Base-by-base conservation (phyloP, 768 basidiomycete species). In the Tephrocybe sp. region DNA sequence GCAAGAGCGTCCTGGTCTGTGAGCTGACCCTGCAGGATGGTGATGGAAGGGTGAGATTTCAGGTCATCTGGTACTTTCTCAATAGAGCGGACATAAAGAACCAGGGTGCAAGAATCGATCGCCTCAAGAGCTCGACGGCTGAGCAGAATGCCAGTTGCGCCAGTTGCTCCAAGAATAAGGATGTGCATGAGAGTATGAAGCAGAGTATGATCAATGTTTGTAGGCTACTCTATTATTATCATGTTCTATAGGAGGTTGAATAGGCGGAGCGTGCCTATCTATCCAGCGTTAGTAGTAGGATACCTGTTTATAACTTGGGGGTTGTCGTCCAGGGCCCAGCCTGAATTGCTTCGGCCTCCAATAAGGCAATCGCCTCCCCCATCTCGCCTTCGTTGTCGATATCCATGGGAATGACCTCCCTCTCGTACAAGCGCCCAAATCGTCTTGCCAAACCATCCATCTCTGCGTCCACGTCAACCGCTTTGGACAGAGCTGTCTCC, bases 111-210 rank as follows among this genome's bases (percentile, higher is more conserved):
- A 5, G 66, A 62, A 6, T 70, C 62, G 38, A 68, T 67, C 17
- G 67, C 66, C 14, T 68, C 60, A 14, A 89, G 75, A 5, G 74
- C 68, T 59, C 84, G 76, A 45, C 80, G 75, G 50, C 83, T 72
- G 52, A 89, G 70, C 14, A 76, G 72, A 39, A 78, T 65, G 43
- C 87, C 88, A 32, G 67, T 66, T 12, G 80, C 74, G 1, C 87
- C 87, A 3, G 87, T 90, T 19, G 75, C 83, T 14, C 87, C 88
- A n/a, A 90, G 72, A 51, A 89, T 71, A 48, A 89, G 72, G 50
- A 87, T 59, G 20, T 72, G 82, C 79, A 61, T 63, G 23, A 49
- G 16, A 13, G 39, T 12, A 13, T 22, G 16, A 31, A 45, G 13
- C 34, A 39, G 10, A 19, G 2, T 20, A 13, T 5, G 7, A 26